phyloP scores from a whole-genome alignment of 2,329 filamentous ascomycete species.

The Fusarium redolens region DNA sequence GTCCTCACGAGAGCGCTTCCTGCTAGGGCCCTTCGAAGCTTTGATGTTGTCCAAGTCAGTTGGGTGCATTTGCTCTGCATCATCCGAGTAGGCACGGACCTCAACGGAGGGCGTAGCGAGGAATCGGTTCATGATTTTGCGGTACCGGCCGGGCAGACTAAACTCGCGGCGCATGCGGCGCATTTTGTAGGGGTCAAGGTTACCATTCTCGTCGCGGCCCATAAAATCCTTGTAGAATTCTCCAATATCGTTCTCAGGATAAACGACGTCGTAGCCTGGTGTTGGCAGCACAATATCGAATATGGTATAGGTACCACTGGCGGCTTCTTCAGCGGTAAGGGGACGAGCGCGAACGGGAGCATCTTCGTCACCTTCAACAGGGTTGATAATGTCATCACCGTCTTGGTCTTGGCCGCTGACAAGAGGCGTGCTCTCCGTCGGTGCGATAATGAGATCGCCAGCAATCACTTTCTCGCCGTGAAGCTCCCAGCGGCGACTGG shows the following conservation, averaged over 20 bases:
- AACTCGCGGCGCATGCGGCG: conserved; percentile 86
- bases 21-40: conserved; percentile 46
- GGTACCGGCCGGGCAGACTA: conserved; percentile 88
- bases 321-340: conserved; percentile 81
- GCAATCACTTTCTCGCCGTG: conserved; percentile 80
- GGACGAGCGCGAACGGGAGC: conserved; percentile 70
- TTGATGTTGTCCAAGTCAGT: conserved; percentile 83
- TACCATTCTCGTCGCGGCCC: conserved; percentile 79
- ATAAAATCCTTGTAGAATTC: conserved; percentile 89
- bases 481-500: conserved; percentile 81
- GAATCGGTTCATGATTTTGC: conserved; percentile 82
- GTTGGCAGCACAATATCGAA: conserved; percentile 91
- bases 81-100: conserved; percentile 75
- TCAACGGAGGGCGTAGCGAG: conserved; percentile 73
- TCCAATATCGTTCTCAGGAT: conserved; percentile 86
- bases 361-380: conserved; percentile 56
- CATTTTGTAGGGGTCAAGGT: conserved; percentile 87
- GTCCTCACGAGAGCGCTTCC: conserved; percentile 39
- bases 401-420: conserved; percentile 73
- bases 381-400: conserved; percentile 56
- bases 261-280: conserved; percentile 91
- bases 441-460: conserved; percentile 82
- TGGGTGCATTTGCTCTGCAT: conserved; percentile 85
- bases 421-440: conserved; percentile 48
- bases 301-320: conserved; percentile 80